Percentiles rank a stretch among this genome's conserved stretches.
Conservation (phyloP, 2,329 filamentous ascomycete species). For the Aurifilum marmelostoma region DNA sequence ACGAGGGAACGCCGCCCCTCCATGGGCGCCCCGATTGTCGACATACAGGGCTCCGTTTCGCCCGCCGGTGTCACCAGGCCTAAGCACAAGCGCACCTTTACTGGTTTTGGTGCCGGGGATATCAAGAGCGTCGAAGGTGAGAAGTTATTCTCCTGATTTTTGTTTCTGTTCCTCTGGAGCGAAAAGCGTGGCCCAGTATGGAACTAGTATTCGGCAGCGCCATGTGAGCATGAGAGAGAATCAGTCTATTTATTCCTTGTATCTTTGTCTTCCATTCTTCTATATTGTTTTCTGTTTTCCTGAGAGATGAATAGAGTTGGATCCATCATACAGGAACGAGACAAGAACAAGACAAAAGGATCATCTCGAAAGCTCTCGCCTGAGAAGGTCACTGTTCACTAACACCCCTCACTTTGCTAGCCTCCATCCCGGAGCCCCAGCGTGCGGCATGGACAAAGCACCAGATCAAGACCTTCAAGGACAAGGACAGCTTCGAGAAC, state of each 20-base stretch:
- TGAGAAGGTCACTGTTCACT: background rate
- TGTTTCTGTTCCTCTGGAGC: background rate
- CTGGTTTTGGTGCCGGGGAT: conserved; percentile 85
- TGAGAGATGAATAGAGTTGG: background rate
- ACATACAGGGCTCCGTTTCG: conserved; percentile 84
- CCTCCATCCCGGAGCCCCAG: conserved; percentile 84
- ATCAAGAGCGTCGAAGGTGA: conserved; percentile 92
- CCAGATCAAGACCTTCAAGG: conserved; percentile 69
- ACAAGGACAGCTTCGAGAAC: conserved; percentile 81
- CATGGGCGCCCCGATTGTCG: conserved; percentile 78
- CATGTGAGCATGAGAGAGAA: too few species aligned
- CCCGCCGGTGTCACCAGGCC: conserved; percentile 83
- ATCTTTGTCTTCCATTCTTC: too few species aligned
- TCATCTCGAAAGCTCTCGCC: background rate
- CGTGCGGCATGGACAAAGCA: conserved; percentile 75
- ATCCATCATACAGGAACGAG: background rate
- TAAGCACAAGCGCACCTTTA: conserved; percentile 97
- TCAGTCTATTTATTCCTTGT: too few species aligned
- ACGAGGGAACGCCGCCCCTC: conserved; percentile 80
- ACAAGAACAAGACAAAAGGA: too few species aligned
- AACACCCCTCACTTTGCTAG: conserved; percentile 40
- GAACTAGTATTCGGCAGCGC: background rate
- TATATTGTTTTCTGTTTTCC: background rate
- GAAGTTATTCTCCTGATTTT: conserved; percentile 30
- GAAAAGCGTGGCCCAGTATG: background rate